Percentiles rank a stretch among this genome's conserved stretches.
phyloP scores from a whole-genome alignment of 2,329 filamentous ascomycete species.

The Stachybotrys chlorohalonatus region DNA sequence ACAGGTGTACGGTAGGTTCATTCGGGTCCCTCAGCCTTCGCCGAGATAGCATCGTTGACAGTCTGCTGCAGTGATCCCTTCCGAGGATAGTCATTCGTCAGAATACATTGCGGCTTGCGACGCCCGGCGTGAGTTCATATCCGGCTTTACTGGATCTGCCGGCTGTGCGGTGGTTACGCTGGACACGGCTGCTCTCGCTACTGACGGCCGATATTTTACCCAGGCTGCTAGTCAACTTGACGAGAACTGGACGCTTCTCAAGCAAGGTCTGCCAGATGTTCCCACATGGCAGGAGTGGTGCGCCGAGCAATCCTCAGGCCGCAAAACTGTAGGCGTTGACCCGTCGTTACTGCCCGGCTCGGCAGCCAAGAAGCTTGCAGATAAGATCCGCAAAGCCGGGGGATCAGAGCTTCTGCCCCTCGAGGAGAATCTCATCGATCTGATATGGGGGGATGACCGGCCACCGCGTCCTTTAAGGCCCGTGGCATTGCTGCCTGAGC shows the following conservation, averaged over 20 bases:
- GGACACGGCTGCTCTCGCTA: constrained; percentile 81
- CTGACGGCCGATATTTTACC: constrained; percentile 96
- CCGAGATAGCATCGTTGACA: constrained; percentile 3
- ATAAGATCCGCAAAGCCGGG: constrained; percentile 80
- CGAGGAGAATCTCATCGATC: constrained; percentile 77
- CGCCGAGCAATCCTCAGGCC: constrained; percentile 74
- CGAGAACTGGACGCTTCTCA: constrained; percentile 81
- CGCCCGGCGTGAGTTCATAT: constrained; percentile 82
- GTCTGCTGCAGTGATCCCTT: constrained; percentile 66
- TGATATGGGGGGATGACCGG: constrained; percentile 71
- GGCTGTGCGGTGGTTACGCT: constrained; percentile 84
- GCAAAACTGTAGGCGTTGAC: constrained; percentile 85
- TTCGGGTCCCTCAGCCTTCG: not conserved
- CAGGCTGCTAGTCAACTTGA: constrained; percentile 89
- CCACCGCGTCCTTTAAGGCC: constrained; percentile 68
- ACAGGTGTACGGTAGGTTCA: constrained; percentile 78
- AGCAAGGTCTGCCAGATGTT: constrained; percentile 87
- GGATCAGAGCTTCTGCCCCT: constrained; percentile 69
- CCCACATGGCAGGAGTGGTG: constrained; percentile 98
- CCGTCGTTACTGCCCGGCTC: constrained; percentile 71
- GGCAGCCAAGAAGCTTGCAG: constrained; percentile 59
- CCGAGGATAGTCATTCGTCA: constrained; percentile 94
- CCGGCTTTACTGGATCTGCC: constrained; percentile 89
- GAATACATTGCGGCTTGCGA: constrained; percentile 98
- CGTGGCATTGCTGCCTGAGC: constrained; percentile 60